Evolutionary conservation across 345 rosid genomes (phyloP).

Genomic region (Eucalyptus globulus): DNA sequence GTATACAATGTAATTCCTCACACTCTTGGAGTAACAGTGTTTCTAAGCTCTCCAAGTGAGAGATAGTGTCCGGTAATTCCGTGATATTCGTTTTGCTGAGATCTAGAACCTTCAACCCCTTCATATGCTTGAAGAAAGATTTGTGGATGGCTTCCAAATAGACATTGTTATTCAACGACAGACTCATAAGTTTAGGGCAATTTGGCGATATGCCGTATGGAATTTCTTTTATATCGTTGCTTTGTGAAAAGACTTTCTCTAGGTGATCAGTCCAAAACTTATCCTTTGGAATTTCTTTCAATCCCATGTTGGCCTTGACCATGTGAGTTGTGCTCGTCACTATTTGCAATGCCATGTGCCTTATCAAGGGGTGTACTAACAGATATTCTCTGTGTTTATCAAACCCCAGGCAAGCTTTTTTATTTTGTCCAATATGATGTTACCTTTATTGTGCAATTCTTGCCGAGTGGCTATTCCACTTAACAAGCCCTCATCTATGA

Average conservation of each 20-base stretch:
- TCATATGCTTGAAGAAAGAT: neutral
- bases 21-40: neutral
- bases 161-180: neutral
- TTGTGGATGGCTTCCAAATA: neutral
- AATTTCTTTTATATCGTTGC: neutral
- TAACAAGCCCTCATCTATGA: constrained; percentile 5
- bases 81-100: rapidly evolving
- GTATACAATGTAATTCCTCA: rapidly evolving
- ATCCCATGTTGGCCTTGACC: rapidly evolving
- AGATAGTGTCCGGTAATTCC: neutral
- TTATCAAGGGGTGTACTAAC: neutral
- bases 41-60: neutral
- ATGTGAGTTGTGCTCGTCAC: neutral
- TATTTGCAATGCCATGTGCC: constrained; percentile 8
- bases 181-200: neutral
- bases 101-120: neutral
- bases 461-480: neutral
- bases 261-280: neutral
- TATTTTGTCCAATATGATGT: neutral
- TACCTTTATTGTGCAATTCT: neutral
- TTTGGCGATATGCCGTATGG: neutral
- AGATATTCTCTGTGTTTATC: too few relatives aligned
- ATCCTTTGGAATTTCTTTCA: neutral
- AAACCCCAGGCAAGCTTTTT: neutral
- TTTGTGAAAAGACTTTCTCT: neutral